Evolutionary conservation across 108 stramenopile species (phyloP).

Genomic region (Cyclotella atomus): DNA sequence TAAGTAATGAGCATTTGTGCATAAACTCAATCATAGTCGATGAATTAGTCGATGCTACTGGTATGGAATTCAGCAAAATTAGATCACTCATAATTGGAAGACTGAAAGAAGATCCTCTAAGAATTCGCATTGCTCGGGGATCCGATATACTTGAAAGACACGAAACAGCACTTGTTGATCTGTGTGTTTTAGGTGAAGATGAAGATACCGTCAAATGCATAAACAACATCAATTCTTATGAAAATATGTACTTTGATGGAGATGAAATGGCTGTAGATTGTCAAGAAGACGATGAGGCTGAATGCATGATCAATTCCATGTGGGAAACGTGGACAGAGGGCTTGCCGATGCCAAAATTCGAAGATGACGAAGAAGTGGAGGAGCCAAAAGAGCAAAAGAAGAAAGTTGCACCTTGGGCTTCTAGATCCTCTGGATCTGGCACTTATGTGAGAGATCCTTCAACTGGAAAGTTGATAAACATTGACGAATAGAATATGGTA

Average conservation of each 20-base stretch:
- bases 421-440: slow-evolving; percentile 73
- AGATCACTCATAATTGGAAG: slow-evolving; percentile 14
- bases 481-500: slow-evolving; percentile 55
- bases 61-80: slow-evolving; percentile 2
- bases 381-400: slow-evolving; percentile 44
- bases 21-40: slow-evolving; percentile 16
- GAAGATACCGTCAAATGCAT: slow-evolving; percentile 36
- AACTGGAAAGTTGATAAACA: slow-evolving; percentile 79
- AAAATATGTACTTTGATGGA: slow-evolving; percentile 23
- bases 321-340: slow-evolving; percentile 65
- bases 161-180: slow-evolving; percentile 68
- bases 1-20: slow-evolving; percentile 51
- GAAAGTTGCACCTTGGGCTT: slow-evolving; percentile 73
- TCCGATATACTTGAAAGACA: slow-evolving; percentile 65
- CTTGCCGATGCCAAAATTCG: slow-evolving; percentile 24
- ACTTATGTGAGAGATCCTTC: slow-evolving; percentile 80
- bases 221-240: slow-evolving; percentile 28
- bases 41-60: slow-evolving; percentile 16
- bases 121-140: slow-evolving; percentile 20
- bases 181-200: slow-evolving; percentile 60
- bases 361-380: slow-evolving; percentile 11
- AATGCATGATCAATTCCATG: slow-evolving; percentile 62
- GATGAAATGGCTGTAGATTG: slow-evolving; percentile 33
- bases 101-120: slow-evolving; percentile 4
- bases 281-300: slow-evolving; percentile 48